phyloP scores from a whole-genome alignment of 2,329 filamentous ascomycete genomes.

The Fusarium floridanum region DNA sequence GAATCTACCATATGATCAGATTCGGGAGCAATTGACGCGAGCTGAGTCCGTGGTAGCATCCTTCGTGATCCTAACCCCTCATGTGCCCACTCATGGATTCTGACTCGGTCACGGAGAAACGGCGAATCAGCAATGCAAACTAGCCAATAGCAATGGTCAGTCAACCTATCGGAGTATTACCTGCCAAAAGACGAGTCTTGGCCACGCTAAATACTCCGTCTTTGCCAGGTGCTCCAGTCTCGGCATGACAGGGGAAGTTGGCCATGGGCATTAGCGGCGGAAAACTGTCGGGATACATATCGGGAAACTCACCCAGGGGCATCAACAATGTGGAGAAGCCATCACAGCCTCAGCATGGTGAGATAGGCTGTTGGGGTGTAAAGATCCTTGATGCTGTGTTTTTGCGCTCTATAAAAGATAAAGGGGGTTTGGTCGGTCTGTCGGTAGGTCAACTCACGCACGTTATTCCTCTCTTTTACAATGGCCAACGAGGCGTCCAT shows the following conservation, averaged over 20 bases:
- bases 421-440: background rate
- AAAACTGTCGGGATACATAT: background rate
- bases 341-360: background rate
- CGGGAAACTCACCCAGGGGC: background rate
- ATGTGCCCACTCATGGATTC: background rate
- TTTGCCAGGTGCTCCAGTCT: background rate
- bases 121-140: background rate
- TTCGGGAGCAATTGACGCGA: background rate
- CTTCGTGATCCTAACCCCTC: background rate
- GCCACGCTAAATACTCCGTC: background rate
- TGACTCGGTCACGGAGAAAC: background rate
- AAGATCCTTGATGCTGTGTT: background rate
- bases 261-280: background rate
- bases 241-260: background rate
- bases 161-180: background rate
- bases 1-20: background rate
- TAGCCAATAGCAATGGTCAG: background rate
- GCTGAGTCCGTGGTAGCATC: background rate
- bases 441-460: background rate
- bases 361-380: background rate
- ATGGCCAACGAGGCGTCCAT: conserved; percentile 13
- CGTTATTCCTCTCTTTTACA: background rate
- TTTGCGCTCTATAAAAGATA: background rate
- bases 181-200: background rate
- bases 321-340: background rate